phyloP scores from a whole-genome alignment of 345 rosid genomes.

The Cardamine occulta region DNA sequence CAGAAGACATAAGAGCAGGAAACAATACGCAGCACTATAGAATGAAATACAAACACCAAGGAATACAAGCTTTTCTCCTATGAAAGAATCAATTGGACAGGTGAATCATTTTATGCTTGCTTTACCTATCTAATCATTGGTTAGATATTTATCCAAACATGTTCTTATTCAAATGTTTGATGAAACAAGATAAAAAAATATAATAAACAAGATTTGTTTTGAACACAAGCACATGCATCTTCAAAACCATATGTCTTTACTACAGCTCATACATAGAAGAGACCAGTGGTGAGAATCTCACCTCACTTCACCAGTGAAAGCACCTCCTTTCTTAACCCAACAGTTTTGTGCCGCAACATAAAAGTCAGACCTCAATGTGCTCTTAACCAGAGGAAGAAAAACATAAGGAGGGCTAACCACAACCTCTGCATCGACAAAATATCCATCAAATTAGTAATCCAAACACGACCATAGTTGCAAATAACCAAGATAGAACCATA shows the following conservation, averaged over 20 bases:
- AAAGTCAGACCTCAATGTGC: constrained; percentile 65
- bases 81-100: not conserved
- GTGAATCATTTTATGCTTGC: not conserved
- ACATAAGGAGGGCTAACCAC: constrained; percentile 89
- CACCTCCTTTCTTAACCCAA: constrained; percentile 97
- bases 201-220: not conserved
- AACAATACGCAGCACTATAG: not conserved
- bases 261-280: not conserved
- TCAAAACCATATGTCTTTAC: not conserved
- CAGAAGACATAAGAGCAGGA: constrained; percentile 9
- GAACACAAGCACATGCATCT: not conserved
- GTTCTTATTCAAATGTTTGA: not conserved
- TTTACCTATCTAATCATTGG: not conserved
- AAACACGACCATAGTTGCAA: not conserved
- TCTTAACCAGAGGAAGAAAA: constrained; percentile 75
- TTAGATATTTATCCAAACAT: not conserved
- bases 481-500: not conserved
- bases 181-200: not conserved
- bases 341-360: constrained; percentile 94
- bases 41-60: not conserved
- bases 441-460: not conserved
- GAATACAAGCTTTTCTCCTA: not conserved
- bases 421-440: constrained; percentile 58
- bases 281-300: constrained; percentile 12
- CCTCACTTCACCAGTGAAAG: constrained; percentile 97